phyloP scores from a whole-genome alignment of 2,329 filamentous ascomycete species.

The Furcasterigmium furcatum region DNA sequence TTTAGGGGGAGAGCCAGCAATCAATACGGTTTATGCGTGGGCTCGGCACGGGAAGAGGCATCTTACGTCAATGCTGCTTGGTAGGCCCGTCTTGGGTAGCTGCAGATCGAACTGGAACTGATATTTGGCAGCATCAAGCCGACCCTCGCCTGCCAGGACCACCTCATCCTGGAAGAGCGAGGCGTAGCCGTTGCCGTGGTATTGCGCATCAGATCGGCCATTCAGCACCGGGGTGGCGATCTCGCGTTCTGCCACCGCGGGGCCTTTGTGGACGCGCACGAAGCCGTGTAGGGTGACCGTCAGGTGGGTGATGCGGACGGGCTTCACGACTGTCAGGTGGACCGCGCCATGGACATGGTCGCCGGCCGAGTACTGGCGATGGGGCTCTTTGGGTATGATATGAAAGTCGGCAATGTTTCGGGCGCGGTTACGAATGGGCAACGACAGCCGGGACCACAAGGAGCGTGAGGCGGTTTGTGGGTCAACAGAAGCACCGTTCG shows the following conservation, averaged over 20 bases:
- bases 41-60: conserved; percentile 6
- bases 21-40: background rate
- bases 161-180: conserved; percentile 81
- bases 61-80: conserved; percentile 93
- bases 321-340: conserved; percentile 69
- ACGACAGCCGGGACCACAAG: conserved; percentile 50
- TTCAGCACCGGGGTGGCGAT: conserved; percentile 36
- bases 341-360: conserved; percentile 73
- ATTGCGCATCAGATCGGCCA: conserved; percentile 41
- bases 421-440: conserved; percentile 47
- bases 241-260: conserved; percentile 51
- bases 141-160: conserved; percentile 74
- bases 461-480: conserved; percentile 36
- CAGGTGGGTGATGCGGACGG: conserved; percentile 74
- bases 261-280: conserved; percentile 74
- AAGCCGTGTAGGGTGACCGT: conserved; percentile 76
- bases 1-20: too few relatives aligned
- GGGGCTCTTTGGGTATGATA: conserved; percentile 72
- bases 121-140: conserved; percentile 70
- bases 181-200: conserved; percentile 75
- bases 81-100: conserved; percentile 66
- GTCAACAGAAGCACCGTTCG: conserved; percentile 32
- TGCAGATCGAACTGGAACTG: conserved; percentile 76
- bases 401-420: conserved; percentile 76
- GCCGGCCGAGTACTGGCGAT: conserved; percentile 72